A percentile compares a stretch with the other conserved stretches of the same genome.
Conservation (phyloP, 106 monocot genomes). For the Phalaenopsis equestris region DNA sequence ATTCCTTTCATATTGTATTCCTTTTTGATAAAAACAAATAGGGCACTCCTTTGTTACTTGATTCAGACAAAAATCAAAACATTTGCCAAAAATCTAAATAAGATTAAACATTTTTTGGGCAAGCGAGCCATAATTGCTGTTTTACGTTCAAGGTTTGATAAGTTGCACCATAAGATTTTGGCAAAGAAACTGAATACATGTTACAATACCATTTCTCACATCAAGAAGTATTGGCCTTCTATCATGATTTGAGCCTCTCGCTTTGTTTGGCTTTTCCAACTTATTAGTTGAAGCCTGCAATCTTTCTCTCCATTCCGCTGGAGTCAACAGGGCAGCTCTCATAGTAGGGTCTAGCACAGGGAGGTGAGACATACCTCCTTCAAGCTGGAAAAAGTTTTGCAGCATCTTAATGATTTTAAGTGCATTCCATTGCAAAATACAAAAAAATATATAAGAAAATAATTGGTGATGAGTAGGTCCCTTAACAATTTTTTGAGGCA, state of each 20-base stretch:
- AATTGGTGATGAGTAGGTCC: neutral
- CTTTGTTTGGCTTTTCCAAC: conserved; percentile 10
- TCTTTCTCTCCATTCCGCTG: conserved; percentile 77
- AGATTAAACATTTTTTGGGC: neutral
- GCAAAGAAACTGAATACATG: neutral
- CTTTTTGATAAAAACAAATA: too few relatives aligned
- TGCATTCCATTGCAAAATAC: neutral
- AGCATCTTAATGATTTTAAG: neutral
- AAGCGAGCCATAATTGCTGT: neutral
- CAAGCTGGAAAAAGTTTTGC: conserved; percentile 42
- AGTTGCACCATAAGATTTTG: too few relatives aligned
- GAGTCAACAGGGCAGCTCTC: conserved; percentile 71
- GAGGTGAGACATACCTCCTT: conserved; percentile 80
- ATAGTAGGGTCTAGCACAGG: conserved; percentile 66
- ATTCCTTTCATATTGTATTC: too few relatives aligned
- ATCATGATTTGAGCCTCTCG: conserved; percentile 7
- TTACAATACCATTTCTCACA: conserved; percentile 82
- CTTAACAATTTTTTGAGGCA: too few relatives aligned
- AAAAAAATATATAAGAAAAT: neutral
- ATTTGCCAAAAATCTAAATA: too few relatives aligned
- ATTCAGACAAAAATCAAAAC: neutral
- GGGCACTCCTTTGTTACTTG: neutral
- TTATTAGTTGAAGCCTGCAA: conserved; percentile 27
- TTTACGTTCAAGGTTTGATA: neutral
- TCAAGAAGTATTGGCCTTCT: conserved; percentile 59